A percentile compares a stretch with the other conserved stretches of the same genome.
phyloP scores from a whole-genome alignment of 805 yeast genomes.

The Saccharomycopsis fibuligera region DNA sequence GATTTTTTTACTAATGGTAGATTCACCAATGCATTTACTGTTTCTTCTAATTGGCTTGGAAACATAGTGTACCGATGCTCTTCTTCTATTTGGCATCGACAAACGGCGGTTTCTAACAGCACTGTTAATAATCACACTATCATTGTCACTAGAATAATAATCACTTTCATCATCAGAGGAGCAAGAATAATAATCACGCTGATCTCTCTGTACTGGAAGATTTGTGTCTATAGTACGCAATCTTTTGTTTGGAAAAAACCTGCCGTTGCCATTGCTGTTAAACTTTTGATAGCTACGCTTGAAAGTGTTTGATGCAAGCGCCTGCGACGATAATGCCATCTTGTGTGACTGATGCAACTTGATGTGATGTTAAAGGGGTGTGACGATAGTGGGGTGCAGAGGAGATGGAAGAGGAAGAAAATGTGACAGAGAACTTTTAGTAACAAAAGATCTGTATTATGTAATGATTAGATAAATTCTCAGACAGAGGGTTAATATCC shows the following conservation, averaged over 20 bases:
- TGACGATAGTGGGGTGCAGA: neutral
- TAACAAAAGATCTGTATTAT: too few relatives aligned
- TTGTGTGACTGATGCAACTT: neutral
- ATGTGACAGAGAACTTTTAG: neutral
- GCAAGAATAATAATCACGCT: constrained; percentile 16
- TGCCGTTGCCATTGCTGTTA: neutral
- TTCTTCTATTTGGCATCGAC: constrained; percentile 9
- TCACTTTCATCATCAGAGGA: constrained; percentile 17
- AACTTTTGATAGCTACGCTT: constrained; percentile 11
- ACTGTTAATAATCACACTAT: neutral
- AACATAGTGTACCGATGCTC: constrained; percentile 6
- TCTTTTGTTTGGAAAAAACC: constrained; percentile 5
- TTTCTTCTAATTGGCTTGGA: constrained; percentile 17
- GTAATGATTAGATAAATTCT: too few relatives aligned
- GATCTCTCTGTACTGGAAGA: neutral
- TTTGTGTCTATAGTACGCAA: neutral
- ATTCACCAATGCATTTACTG: constrained; percentile 10
- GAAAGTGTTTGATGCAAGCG: constrained; percentile 14
- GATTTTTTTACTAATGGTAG: neutral
- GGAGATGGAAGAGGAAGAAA: neutral
- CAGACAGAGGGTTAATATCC: neutral
- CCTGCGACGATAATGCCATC: constrained; percentile 20
- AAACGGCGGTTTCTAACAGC: constrained; percentile 10
- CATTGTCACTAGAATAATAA: constrained; percentile 9
- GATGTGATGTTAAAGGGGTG: neutral